Evolutionary conservation across 2,329 filamentous ascomycete genomes (phyloP).

Genomic region (Colletotrichum scovillei): DNA sequence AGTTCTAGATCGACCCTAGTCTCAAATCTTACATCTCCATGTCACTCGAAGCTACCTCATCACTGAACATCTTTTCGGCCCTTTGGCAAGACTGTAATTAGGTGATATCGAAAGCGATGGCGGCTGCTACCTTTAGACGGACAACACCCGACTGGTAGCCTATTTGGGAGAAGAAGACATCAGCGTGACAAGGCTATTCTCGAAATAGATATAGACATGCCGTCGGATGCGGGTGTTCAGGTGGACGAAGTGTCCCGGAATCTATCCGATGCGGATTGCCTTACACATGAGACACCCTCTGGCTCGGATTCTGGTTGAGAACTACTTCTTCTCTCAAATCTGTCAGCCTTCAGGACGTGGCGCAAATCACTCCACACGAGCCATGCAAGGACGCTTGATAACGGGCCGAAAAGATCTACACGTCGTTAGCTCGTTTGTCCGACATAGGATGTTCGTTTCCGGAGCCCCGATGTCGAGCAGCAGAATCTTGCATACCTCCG

Average conservation of each 20-base stretch:
- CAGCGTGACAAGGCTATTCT: not conserved
- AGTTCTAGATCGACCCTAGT: conserved; percentile 53
- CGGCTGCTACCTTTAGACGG: not conserved
- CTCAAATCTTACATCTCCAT: not conserved
- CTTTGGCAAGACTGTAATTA: not conserved
- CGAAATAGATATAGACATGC: not conserved
- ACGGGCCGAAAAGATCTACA: conserved; percentile 20
- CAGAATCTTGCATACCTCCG: not conserved
- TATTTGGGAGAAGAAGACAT: not conserved
- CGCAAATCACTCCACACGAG: not conserved
- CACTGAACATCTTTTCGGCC: not conserved
- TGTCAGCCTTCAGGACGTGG: not conserved
- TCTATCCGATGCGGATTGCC: not conserved
- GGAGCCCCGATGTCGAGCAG: not conserved
- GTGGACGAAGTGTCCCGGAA: not conserved
- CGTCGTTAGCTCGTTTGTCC: conserved; percentile 4
- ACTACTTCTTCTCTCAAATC: not conserved
- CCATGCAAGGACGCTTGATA: not conserved
- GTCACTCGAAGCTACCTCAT: not conserved
- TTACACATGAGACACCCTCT: not conserved
- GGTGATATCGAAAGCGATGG: not conserved
- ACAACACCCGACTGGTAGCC: not conserved
- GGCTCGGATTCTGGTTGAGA: conserved; percentile 2
- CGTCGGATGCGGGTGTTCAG: not conserved
- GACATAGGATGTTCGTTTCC: conserved; percentile 10